Evolutionary conservation across 257 asterid species (phyloP).

Genomic region (Ocimum tenuiflorum): DNA sequence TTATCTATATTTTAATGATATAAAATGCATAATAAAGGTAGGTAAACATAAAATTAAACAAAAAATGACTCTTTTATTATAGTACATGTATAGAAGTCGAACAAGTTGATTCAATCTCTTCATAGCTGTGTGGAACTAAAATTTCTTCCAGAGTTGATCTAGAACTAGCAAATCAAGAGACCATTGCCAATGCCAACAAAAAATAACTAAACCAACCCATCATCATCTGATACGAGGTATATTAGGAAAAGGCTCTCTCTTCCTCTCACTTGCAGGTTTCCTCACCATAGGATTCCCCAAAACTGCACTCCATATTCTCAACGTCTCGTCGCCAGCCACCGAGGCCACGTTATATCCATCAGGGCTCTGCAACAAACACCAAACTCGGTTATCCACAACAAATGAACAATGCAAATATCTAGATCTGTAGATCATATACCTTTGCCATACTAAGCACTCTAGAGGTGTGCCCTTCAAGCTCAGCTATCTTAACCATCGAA

Average conservation of each 20-base stretch:
- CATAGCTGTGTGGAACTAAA: background rate
- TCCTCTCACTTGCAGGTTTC: constrained; percentile 8
- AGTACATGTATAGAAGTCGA: too few species aligned
- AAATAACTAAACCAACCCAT: background rate
- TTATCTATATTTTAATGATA: too few species aligned
- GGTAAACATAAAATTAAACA: too few species aligned
- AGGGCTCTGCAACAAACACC: constrained; percentile 32
- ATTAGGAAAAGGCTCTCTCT: constrained; percentile 30
- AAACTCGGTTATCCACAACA: background rate
- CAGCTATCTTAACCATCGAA: constrained; percentile 43
- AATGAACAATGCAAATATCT: too few species aligned
- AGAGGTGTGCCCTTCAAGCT: constrained; percentile 40
- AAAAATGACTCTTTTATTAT: too few species aligned
- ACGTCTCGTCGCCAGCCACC: constrained; percentile 38
- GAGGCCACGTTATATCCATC: constrained; percentile 36
- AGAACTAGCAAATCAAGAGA: too few species aligned
- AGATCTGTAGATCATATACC: too few species aligned
- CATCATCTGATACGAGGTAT: constrained; percentile 30
- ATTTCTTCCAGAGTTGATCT: background rate
- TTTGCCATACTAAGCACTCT: constrained; percentile 33
- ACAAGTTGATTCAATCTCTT: background rate
- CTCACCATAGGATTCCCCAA: constrained; percentile 26
- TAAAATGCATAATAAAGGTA: too few species aligned
- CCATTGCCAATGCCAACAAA: background rate
- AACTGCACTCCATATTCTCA: constrained; percentile 33